Base-by-base conservation (phyloP, 1,284 basidiomycete genomes). In the Microbotryum saponariae region DNA sequence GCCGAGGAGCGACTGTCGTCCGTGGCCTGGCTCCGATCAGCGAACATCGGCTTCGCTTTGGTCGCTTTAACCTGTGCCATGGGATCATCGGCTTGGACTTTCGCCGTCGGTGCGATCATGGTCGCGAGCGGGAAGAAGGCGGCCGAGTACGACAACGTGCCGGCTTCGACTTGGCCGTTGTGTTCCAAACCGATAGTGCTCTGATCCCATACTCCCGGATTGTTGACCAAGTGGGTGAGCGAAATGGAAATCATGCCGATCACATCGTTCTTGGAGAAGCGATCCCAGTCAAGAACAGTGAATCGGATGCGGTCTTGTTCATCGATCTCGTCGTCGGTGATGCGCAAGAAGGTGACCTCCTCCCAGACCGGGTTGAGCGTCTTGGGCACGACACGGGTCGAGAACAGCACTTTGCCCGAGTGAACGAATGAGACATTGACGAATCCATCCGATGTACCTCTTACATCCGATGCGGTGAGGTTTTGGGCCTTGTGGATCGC, bases 351-450 rank as follows among this genome's bases (percentile, higher is more conserved):
- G 23, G 49, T 51, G 31, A 65, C 49, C 50, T 65, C 63, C 42
- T 65, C 58, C 63, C 63, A 65, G 8, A 54, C 51, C 29, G 60
- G 60, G 42, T 61, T 33, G 25, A 57, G 54, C 6, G 31, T 42
- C 5, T 20, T 42, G 25, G 47, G 31, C 16, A 37, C 50, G n/a
- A 58, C 50, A 6, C 25, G n/a, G 10, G 51, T 57, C 37, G 50
- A 33, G n/a, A 47, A 64, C 46, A 62, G 23, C 6, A 42, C 44
- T 37, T 59, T 56, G 7, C 60, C 63, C 20, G 56, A 29, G 7
- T 53, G 47, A 1, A 57, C 57, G 37, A 53, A 62, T 6, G 33
- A 21, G 14, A 62, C 51, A 6, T 50, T 21, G n/a, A 61, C 56
- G 31, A 21, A 56, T 10, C 56, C 52, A 20, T 65, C 63, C 18